Percentiles rank a stretch among this genome's conserved stretches.
Evolutionary conservation across 768 basidiomycete genomes (phyloP).

Genomic region (Psilocybe cyanescens): DNA sequence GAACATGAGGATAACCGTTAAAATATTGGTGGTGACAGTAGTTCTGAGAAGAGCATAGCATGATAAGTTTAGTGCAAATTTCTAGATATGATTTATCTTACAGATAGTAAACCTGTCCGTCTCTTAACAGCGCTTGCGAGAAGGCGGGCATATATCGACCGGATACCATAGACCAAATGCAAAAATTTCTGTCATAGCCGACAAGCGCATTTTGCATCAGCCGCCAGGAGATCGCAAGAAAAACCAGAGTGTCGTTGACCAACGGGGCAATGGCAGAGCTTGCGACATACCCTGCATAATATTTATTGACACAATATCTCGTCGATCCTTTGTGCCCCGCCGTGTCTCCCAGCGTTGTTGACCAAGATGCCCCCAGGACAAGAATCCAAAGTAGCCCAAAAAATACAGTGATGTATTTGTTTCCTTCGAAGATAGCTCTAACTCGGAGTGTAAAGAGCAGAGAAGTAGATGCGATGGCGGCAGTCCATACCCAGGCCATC

Average conservation of each 20-base stretch:
- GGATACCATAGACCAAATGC: slow-evolving; percentile 14
- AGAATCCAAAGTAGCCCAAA: slow-evolving; percentile 26
- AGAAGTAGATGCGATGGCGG: neutral
- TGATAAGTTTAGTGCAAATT: no score
- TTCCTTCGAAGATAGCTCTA: slow-evolving; percentile 23
- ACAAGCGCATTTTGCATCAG: slow-evolving; percentile 21
- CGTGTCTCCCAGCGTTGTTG: slow-evolving; percentile 22
- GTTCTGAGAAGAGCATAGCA: no score
- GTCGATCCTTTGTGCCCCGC: slow-evolving; percentile 23
- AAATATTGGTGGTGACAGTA: no score
- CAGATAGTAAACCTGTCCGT: neutral
- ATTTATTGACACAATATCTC: slow-evolving; percentile 25
- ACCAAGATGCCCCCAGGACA: slow-evolving; percentile 26
- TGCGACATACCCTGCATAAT: slow-evolving; percentile 15
- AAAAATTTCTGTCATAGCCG: slow-evolving; percentile 4
- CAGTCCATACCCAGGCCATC: no score
- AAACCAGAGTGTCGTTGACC: slow-evolving; percentile 33
- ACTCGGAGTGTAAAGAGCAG: slow-evolving; percentile 30
- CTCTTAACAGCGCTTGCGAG: slow-evolving; percentile 23
- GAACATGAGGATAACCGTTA: no score
- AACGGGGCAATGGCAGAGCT: slow-evolving; percentile 22
- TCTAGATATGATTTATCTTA: no score
- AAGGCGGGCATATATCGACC: slow-evolving; percentile 28
- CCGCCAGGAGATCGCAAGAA: slow-evolving; percentile 33
- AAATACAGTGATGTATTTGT: slow-evolving; percentile 15